phyloP scores from a whole-genome alignment of 73 alveolate genomes.

The Tetrahymena malaccensis region DNA sequence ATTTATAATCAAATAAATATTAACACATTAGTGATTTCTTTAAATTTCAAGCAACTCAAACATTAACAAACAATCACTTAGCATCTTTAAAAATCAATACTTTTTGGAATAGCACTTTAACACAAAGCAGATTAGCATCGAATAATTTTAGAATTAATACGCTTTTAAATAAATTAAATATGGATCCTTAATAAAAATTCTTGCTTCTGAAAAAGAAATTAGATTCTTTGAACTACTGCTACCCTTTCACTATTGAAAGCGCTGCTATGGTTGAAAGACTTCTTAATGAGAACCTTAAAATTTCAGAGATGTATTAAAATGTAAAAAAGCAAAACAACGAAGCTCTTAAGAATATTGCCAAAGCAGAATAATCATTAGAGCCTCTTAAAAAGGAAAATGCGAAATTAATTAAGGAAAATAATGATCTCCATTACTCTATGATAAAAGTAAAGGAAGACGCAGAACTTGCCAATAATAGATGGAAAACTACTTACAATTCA shows the following conservation, averaged over 20 bases:
- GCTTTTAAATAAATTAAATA: neutral
- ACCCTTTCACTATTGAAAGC: slow-evolving; percentile 84
- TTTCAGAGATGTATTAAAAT: slow-evolving; percentile 89
- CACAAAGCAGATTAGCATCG: neutral
- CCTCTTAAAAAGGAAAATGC: slow-evolving; percentile 92
- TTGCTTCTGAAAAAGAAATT: slow-evolving; percentile 67
- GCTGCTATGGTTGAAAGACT: slow-evolving; percentile 83
- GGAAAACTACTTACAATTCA: slow-evolving; percentile 54
- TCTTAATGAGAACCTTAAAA: slow-evolving; percentile 79
- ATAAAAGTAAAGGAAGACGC: slow-evolving; percentile 82
- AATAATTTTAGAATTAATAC: neutral
- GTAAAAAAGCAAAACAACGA: slow-evolving; percentile 79
- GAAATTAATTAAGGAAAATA: slow-evolving; percentile 90
- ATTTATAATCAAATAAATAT: neutral
- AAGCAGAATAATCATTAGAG: slow-evolving; percentile 39
- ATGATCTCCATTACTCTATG: slow-evolving; percentile 85
- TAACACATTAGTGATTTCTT: neutral
- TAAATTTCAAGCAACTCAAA: neutral
- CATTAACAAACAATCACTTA: neutral
- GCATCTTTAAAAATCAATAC: neutral
- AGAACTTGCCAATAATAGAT: slow-evolving; percentile 48
- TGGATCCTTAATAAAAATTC: slow-evolving; percentile 20
- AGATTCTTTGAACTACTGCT: slow-evolving; percentile 88
- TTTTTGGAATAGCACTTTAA: neutral
- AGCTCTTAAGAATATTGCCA: slow-evolving; percentile 33